Conservation (phyloP, 495 filamentous ascomycete genomes). For the Daldinia caldariorum region DNA sequence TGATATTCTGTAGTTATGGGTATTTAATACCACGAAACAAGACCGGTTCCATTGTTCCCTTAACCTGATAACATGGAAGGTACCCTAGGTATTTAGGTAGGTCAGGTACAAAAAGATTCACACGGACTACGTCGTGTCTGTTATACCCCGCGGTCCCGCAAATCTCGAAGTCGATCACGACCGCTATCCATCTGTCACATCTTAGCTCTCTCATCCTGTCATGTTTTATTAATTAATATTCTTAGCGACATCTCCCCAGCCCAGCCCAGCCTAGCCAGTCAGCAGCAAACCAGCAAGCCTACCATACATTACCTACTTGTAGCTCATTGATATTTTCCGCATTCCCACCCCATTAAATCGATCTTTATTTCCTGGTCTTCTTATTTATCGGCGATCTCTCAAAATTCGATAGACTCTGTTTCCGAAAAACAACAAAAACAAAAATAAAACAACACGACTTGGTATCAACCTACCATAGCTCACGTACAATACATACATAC, state of each 20-base stretch:
- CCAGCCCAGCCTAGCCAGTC: background rate
- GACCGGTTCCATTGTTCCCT: background rate
- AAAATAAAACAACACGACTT: background rate
- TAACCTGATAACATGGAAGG: no score
- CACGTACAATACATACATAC: background rate
- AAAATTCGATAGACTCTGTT: background rate
- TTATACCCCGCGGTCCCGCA: constrained; percentile 43
- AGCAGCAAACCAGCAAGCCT: background rate
- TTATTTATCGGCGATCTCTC: constrained; percentile 27
- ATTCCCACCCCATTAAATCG: constrained; percentile 29
- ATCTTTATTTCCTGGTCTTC: constrained; percentile 26
- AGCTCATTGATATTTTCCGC: constrained; percentile 35
- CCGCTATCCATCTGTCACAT: constrained; percentile 16
- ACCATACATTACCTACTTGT: no score
- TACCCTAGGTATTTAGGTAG: no score
- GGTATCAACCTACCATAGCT: constrained; percentile 12
- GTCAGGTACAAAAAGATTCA: background rate
- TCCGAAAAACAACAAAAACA: background rate
- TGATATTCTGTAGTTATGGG: background rate
- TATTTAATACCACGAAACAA: background rate
- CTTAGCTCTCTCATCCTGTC: constrained; percentile 24
- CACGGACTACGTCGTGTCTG: constrained; percentile 37
- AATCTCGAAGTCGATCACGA: constrained; percentile 30
- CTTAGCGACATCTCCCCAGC: constrained; percentile 2
- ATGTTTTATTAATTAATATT: constrained; percentile 20